These are phyloP conservation scores for Juglanconis oblonga DNA, from an alignment of 2,329 filamentous ascomycete species.

Conservation along the genomic window DNA sequence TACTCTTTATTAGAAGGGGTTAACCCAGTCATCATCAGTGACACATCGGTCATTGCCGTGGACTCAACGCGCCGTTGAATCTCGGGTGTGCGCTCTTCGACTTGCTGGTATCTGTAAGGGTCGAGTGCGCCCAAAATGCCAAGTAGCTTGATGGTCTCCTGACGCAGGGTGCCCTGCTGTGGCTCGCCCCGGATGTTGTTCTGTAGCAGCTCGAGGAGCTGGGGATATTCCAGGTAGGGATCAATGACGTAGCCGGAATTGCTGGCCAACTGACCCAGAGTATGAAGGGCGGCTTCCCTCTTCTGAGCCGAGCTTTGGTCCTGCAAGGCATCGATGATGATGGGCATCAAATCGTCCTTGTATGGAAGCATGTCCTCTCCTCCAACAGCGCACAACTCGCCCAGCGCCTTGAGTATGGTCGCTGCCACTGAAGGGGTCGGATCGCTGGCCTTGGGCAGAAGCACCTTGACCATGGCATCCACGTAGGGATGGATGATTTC, in stretches of 20 bases:
- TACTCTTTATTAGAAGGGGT: constrained; percentile 98
- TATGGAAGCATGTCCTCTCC: constrained; percentile 92
- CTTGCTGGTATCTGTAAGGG: constrained; percentile 93
- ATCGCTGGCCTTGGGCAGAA: constrained; percentile 91
- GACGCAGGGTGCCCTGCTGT: constrained; percentile 77
- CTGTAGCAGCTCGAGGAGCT: constrained; percentile 87
- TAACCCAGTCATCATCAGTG: constrained; percentile 94
- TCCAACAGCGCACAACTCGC: constrained; percentile 89
- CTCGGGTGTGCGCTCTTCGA: constrained; percentile 85
- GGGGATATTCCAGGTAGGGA: constrained; percentile 91
- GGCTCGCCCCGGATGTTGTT: constrained; percentile 90
- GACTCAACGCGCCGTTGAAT: constrained; percentile 64
- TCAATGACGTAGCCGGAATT: constrained; percentile 98
- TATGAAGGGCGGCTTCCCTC: constrained; percentile 85
- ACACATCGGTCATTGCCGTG: constrained; percentile 81
- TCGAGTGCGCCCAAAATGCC: constrained; percentile 93
- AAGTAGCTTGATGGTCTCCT: constrained; percentile 95
- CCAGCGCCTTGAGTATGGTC: constrained; percentile 91
- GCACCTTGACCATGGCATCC: constrained; percentile 89
- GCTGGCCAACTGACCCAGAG: constrained; percentile 86
- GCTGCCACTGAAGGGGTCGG: constrained; percentile 83
- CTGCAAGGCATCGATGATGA: constrained; percentile 90
- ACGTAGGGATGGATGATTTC: constrained; percentile 94
- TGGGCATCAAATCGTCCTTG: constrained; percentile 87
- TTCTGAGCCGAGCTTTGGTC: constrained; percentile 89